Conservation (phyloP, 2,329 filamentous ascomycete species). For the Hymenoscyphus fructigenus region DNA sequence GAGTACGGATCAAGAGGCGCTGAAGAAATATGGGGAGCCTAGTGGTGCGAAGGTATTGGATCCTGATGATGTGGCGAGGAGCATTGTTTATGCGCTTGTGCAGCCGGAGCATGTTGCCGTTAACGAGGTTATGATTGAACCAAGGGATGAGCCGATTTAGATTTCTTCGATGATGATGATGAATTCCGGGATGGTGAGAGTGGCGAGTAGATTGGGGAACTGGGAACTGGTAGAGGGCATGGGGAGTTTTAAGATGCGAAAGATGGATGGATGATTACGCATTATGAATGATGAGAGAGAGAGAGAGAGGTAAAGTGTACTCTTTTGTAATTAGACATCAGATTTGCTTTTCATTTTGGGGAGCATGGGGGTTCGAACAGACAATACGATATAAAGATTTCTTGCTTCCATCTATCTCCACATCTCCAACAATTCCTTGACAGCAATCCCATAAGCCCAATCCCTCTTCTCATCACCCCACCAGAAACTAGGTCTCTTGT, state of each 20-base stretch:
- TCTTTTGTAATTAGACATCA: not conserved
- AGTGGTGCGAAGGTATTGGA: conserved; percentile 74
- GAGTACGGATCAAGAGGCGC: conserved; percentile 72
- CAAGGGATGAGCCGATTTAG: conserved; percentile 71
- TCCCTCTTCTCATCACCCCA: too few relatives aligned
- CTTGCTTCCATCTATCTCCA: too few relatives aligned
- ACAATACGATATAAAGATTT: too few relatives aligned
- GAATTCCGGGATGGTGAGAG: not conserved
- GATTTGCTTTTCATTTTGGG: not conserved
- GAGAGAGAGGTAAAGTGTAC: not conserved
- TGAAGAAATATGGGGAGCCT: conserved; percentile 77
- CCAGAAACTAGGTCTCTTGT: too few relatives aligned
- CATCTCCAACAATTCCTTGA: too few relatives aligned
- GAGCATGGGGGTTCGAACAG: not conserved
- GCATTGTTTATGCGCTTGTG: conserved; percentile 72
- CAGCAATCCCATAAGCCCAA: too few relatives aligned
- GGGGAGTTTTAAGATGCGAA: not conserved
- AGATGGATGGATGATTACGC: not conserved
- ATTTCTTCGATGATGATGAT: too few relatives aligned
- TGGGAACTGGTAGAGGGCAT: not conserved
- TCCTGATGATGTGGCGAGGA: conserved; percentile 67
- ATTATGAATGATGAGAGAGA: not conserved
- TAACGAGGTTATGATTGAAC: conserved; percentile 79
- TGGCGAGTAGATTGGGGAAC: not conserved
- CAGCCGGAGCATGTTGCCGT: conserved; percentile 76